These are phyloP conservation scores for Rubus idaeus DNA, from an alignment of 306 rosid genomes.

Conservation along the genomic window DNA sequence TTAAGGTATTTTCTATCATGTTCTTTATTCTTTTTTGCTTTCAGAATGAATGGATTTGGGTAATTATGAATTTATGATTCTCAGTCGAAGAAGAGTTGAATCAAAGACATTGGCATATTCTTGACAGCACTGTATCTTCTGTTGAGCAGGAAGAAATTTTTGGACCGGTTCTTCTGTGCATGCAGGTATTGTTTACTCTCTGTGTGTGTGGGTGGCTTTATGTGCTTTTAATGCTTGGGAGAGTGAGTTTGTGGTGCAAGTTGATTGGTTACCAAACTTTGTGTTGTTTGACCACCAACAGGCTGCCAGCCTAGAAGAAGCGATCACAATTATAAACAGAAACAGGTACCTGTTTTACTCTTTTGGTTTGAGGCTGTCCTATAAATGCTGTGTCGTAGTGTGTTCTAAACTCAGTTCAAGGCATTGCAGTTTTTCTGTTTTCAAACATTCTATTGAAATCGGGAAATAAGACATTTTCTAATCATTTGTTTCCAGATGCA, in stretches of 20 bases:
- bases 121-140: constrained; percentile 39
- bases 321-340: constrained; percentile 59
- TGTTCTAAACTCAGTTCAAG: not conserved
- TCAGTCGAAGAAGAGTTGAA: constrained; percentile 27
- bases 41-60: constrained; percentile 22
- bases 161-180: constrained; percentile 68
- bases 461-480: not conserved
- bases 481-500: not conserved
- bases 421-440: constrained; percentile 2
- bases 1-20: constrained; percentile 42
- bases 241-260: constrained; percentile 6
- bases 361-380: not conserved
- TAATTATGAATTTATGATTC: constrained; percentile 21
- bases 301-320: constrained; percentile 69
- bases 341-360: constrained; percentile 45
- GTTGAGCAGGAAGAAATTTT: constrained; percentile 64
- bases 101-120: constrained; percentile 29
- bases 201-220: not conserved
- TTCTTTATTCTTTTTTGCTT: constrained; percentile 5
- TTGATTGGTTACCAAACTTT: constrained; percentile 15
- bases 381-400: constrained; percentile 12
- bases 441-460: constrained; percentile 11
- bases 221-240: not conserved
- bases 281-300: constrained; percentile 33
- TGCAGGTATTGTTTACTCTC: constrained; percentile 52